Base-by-base conservation (phyloP, 163 green algal genomes). In the Scenedesmus sp. region DNA sequence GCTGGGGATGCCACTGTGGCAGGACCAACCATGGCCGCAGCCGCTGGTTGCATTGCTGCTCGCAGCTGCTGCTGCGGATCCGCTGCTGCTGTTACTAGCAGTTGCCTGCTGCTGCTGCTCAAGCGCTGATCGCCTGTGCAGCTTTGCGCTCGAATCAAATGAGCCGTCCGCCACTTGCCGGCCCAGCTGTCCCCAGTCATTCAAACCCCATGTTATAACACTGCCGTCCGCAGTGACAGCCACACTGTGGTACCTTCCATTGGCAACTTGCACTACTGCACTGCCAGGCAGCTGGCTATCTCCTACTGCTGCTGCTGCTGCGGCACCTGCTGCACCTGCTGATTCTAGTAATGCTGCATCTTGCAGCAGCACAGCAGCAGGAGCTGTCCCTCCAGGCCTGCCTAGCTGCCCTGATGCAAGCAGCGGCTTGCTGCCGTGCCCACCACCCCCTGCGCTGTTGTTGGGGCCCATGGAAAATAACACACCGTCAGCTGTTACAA, bases 111-210 rank as follows among this genome's bases (percentile, higher is more conserved):
- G 56, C 55, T 56, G 87, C 55, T 76, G 87, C n/a, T 15, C 54
- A 62, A 55, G 23, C 88, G 7, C 6, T 23, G n/a, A 70, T 15
- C n/a, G 83, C 56, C 55, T 52, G n/a, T 13, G 23, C 83, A 46
- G 70, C 18, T 5, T 46, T 52, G 5, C 13, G 2, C 46, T 26
- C 64, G 34, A 23, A 52, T 52, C 23, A 52, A 6, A 46, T 83
- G 74, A 52, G 70, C 70, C 52, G 5, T 52, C 70, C 46, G 70
- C 23, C 57, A 59, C 87, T 91, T 18, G 34, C 1, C 95, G 82
- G 12, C 95, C 95, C 82, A 97, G 94, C 91, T 97, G 95, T 9
- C 95, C 95, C 90, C 91, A 96, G 88, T 97, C 95, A 87, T 96
- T 97, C 54, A 97, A 86, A 6, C 95, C 95, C 94, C 94, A 96